Evolutionary conservation across 192 early-diverging fungal genomes (phyloP).

Genomic region (Cetraspora pellucida): DNA sequence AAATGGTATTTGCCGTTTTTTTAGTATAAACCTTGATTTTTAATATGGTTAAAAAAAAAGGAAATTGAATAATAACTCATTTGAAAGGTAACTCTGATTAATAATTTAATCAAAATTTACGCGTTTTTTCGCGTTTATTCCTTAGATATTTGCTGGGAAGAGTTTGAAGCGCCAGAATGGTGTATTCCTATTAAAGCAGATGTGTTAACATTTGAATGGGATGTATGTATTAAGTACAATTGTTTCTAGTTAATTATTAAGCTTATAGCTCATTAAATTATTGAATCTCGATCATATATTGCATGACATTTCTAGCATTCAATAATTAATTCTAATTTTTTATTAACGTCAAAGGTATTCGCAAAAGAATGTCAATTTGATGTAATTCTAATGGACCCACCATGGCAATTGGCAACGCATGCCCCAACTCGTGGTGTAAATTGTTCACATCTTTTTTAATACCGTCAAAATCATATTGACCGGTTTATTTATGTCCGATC

Average conservation of each 20-base stretch:
- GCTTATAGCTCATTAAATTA: background rate
- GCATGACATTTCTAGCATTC: too few relatives aligned
- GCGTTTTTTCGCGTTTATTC: too few relatives aligned
- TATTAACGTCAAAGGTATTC: constrained; percentile 51
- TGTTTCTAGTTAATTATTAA: background rate
- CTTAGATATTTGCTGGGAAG: constrained; percentile 54
- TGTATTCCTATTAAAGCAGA: constrained; percentile 94
- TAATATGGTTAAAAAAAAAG: too few relatives aligned
- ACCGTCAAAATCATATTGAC: background rate
- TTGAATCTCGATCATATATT: too few relatives aligned
- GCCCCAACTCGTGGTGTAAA: constrained; percentile 87
- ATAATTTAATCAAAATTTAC: too few relatives aligned
- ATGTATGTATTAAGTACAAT: constrained; percentile 46
- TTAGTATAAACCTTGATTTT: too few relatives aligned
- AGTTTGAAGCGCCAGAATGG: constrained; percentile 90
- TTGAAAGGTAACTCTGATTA: too few relatives aligned
- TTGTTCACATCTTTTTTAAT: background rate
- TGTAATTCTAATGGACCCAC: constrained; percentile 93
- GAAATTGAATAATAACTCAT: too few relatives aligned
- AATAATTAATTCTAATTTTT: too few relatives aligned
- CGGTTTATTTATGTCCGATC: background rate
- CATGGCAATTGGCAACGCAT: constrained; percentile 95
- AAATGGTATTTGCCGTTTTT: background rate
- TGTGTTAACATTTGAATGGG: constrained; percentile 96
- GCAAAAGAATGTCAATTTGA: constrained; percentile 87